A percentile compares a stretch with the other conserved stretches of the same genome.
These are phyloP conservation scores for Tulasnella sp. DNA, from an alignment of 768 basidiomycete genomes.

Conservation along the genomic window DNA sequence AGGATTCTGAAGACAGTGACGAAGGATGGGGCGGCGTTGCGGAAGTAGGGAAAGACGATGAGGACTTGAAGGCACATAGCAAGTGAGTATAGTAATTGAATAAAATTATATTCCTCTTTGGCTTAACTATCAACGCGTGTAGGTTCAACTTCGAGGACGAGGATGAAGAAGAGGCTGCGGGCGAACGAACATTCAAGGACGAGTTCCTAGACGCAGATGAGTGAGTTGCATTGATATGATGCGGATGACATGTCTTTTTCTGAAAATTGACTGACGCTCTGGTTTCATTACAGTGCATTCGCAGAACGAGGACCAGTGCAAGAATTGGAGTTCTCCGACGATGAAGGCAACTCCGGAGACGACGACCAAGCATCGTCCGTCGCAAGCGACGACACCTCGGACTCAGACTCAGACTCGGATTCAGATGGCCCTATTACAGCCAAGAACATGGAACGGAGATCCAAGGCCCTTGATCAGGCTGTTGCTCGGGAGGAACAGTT, in stretches of 20 bases:
- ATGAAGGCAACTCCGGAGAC: slow-evolving; percentile 37
- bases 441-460: slow-evolving; percentile 72
- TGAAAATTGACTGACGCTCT: background rate
- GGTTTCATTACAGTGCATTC: background rate
- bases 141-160: slow-evolving; percentile 40
- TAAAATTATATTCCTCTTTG: background rate
- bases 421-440: slow-evolving; percentile 50
- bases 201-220: slow-evolving; percentile 39
- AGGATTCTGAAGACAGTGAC: slow-evolving; percentile 27
- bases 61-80: slow-evolving; percentile 33
- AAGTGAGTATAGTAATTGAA: slow-evolving; percentile 27
- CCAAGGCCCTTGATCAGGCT: slow-evolving; percentile 60
- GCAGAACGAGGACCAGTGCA: slow-evolving; percentile 18
- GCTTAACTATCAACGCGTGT: background rate
- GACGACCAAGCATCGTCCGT: slow-evolving; percentile 25
- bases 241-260: background rate
- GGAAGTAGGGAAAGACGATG: slow-evolving; percentile 31
- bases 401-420: slow-evolving; percentile 33
- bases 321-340: slow-evolving; percentile 35
- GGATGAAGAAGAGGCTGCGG: slow-evolving; percentile 30
- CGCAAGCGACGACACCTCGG: slow-evolving; percentile 29
- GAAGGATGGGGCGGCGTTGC: slow-evolving; percentile 45
- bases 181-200: slow-evolving; percentile 26
- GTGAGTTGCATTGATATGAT: slow-evolving; percentile 16
- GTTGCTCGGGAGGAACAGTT: slow-evolving; percentile 57